Base-by-base conservation (phyloP, 2,329 filamentous ascomycete genomes). In the Sporothrix pallida region DNA sequence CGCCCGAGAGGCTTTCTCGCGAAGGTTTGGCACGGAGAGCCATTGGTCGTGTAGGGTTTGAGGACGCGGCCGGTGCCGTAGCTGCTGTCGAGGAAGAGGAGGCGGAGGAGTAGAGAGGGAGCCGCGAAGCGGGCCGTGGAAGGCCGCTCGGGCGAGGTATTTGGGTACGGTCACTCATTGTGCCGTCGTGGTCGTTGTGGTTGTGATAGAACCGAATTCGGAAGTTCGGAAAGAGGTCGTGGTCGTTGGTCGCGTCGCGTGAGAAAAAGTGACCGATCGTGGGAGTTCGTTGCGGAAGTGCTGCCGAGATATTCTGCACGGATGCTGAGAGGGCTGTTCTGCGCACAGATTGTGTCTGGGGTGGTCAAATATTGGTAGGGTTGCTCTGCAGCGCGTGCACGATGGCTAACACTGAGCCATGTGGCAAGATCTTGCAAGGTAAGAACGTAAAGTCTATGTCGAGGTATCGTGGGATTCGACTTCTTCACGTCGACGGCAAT, bases 21-120 rank as follows among this genome's bases (percentile, higher is more conserved):
- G 78, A 79, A 0, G 77, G 69, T 8, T 76, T 74, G 10, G 75
- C 69, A 2, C 78, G 78, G 23, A 78, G 67, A 7, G 70, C 26
- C 20, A 71, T 44, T 8, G 73, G 63, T 15, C 71, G 42, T 12
- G 15, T 68, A 13, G 63, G 54, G 13, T 56, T 23, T 9, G 20
- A 8, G 26, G 60, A 46, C 15, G 68, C 20, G 20, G 52, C 5
- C 31, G 60, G 7, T 2, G 62, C 65, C 13, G 9, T 60, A 6
- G 74, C 3, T 26, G 62, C 54, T 1, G 73, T 48, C 2, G 74
- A 48, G 13, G 56, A 7, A n/a, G 31, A 63, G 17, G 56, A 2
- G 23, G 26, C 7, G 13, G 72, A 68, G 1, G 70, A 50, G 15
- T n/a, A 48, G 23, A 73, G 56, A 15, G 76, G 76, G 0, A 77